A percentile compares a stretch with the other conserved stretches of the same genome.
phyloP scores from a whole-genome alignment of 257 asterid genomes.

The Jasminum sambac region DNA sequence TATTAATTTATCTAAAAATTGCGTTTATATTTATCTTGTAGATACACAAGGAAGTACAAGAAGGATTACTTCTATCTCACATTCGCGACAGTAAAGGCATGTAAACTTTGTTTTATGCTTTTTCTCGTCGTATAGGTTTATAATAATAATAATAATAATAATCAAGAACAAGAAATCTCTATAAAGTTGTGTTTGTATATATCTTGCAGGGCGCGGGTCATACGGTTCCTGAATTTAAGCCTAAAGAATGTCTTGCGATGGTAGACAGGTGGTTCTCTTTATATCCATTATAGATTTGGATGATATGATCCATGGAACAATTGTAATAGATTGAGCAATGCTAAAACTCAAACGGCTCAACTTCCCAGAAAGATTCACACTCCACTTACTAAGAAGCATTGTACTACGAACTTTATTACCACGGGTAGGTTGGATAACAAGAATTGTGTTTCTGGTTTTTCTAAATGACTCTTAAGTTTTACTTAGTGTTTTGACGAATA shows the following conservation, averaged over 20 bases:
- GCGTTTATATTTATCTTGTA: background rate
- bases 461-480: no score
- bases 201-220: conserved; percentile 42
- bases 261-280: conserved; percentile 30
- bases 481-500: no score
- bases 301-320: no score
- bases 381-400: no score
- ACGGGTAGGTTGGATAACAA: no score
- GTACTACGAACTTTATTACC: no score
- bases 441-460: no score
- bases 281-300: conserved; percentile 12
- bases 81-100: conserved; percentile 49
- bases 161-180: background rate
- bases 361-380: no score
- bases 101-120: background rate
- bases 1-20: background rate
- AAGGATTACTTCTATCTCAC: conserved; percentile 31
- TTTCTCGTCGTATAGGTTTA: background rate
- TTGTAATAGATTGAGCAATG: background rate
- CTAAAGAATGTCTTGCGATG: conserved; percentile 31
- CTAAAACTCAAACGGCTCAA: background rate
- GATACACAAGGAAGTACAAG: conserved; percentile 35
- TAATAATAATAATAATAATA: no score
- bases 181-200: background rate
- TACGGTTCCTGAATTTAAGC: conserved; percentile 39